phyloP scores from a whole-genome alignment of 2,329 filamentous ascomycete species.

The Xylogone sp. region DNA sequence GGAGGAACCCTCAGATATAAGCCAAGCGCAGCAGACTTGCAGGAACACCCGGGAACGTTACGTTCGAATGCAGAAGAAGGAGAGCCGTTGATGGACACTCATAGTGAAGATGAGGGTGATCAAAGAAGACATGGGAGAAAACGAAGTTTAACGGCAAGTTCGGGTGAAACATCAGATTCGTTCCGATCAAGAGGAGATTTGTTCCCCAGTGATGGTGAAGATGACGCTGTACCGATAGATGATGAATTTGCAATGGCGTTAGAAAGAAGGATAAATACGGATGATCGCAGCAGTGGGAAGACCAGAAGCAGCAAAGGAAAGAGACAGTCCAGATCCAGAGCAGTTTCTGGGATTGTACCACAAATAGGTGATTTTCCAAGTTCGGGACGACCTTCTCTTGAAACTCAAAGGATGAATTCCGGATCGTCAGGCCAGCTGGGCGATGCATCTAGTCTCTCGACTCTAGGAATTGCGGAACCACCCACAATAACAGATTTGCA shows the following conservation, averaged over 20 bases:
- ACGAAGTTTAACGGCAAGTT: constrained; percentile 75
- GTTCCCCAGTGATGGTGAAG: constrained; percentile 80
- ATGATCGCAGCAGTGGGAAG: constrained; percentile 68
- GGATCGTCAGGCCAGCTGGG: constrained; percentile 28
- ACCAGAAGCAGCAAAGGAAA: constrained; percentile 59
- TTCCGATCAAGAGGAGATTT: constrained; percentile 84
- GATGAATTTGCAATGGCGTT: constrained; percentile 88
- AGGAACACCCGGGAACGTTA: constrained; percentile 69
- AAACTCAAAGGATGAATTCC: constrained; percentile 14
- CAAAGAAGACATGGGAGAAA: constrained; percentile 41
- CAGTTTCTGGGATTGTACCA: constrained; percentile 55
- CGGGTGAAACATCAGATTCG: constrained; percentile 79
- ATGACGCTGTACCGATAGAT: constrained; percentile 88
- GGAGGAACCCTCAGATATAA: constrained; percentile 82
- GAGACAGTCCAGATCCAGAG: constrained; percentile 39
- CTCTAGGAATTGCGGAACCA: constrained; percentile 34
- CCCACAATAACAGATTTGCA: constrained; percentile 49
- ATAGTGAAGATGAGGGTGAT: constrained; percentile 18
- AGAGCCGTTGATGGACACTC: constrained; percentile 60
- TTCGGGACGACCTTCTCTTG: constrained; percentile 14
- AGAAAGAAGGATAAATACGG: constrained; percentile 64
- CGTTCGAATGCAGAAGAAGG: constrained; percentile 50
- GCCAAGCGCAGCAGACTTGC: constrained; percentile 84
- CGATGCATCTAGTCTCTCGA: constrained; percentile 25
- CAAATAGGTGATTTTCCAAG: constrained; percentile 31